Percentiles rank a stretch among this genome's conserved stretches.
Evolutionary conservation across 768 basidiomycete genomes (phyloP).

Genomic region (Naganishia vishniacii): DNA sequence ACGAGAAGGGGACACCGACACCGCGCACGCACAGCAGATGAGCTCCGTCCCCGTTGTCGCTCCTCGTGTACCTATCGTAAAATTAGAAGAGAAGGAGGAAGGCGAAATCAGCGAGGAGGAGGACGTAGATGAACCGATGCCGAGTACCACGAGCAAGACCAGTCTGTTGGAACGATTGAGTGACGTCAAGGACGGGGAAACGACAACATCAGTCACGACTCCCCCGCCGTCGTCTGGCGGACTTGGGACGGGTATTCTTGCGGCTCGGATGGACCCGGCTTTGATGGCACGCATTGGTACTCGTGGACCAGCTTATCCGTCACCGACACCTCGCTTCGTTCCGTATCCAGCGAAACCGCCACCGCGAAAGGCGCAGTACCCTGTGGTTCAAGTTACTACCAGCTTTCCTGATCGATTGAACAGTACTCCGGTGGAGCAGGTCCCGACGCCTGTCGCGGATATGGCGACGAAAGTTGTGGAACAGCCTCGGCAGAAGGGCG

Average conservation of each 20-base stretch:
- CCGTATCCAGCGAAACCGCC: neutral
- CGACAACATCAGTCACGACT: neutral
- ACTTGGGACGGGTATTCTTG: neutral
- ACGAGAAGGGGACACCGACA: constrained; percentile 3
- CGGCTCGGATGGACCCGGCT: constrained; percentile 9
- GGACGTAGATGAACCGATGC: too few species aligned
- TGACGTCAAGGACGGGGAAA: neutral
- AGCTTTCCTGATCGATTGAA: neutral
- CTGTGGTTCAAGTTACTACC: too few species aligned
- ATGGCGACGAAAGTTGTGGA: neutral
- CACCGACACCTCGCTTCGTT: neutral
- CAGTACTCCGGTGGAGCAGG: too few species aligned
- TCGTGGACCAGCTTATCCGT: neutral
- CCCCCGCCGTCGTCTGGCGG: neutral
- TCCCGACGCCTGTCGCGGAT: neutral
- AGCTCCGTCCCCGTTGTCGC: too few species aligned
- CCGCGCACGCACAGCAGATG: neutral
- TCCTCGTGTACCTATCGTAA: neutral
- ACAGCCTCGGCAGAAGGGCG: constrained; percentile 3
- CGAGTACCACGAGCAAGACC: too few species aligned
- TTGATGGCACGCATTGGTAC: constrained; percentile 13
- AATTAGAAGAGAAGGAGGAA: constrained; percentile 8
- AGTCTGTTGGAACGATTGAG: constrained; percentile 6
- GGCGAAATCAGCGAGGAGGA: constrained; percentile 18
- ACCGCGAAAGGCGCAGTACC: neutral